Base-by-base conservation (phyloP, 2,329 filamentous ascomycete genomes). In the Diplodia sapinea region DNA sequence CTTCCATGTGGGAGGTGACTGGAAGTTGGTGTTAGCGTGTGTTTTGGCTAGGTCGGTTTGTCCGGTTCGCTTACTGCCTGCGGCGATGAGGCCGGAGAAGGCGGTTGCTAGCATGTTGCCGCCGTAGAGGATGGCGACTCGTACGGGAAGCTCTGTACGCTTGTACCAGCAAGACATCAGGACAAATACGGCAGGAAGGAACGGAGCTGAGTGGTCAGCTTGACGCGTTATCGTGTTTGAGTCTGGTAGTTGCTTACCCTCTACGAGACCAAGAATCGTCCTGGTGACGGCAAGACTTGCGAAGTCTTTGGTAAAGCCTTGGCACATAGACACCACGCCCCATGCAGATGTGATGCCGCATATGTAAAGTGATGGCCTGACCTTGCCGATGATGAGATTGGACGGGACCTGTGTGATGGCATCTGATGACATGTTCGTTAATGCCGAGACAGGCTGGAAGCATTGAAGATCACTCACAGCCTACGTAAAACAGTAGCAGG, bases 121-220 rank as follows among this genome's bases (percentile, higher is more conserved):
- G 3, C 82, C 82, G 72, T 85, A 86, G 65, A 87, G 81, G 52
- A 85, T 80, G n/a, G 81, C 80, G 70, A 82, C 84, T 5, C 85
- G 80, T 55, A 83, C 78, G 2, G 81, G 81, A 13, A 86, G 73
- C 69, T 86, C 84, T 29, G 81, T 80, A 56, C 82, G 82, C 2
- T 83, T 86, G 70, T 86, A 86, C 83, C 83, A 86, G 69, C 80
- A 82, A 8, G 79, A 82, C 11, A 85, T 77, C 67, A 82, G 82
- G 73, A 82, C 83, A n/a, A 85, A 73, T 8, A 81, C 79, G 7
- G 82, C 83, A 13, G 82, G 73, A 70, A 66, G 23, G 40, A 66
- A 66, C 3, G 59, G 59, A 2, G 59, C 59, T 63, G n/a, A 7
- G 9, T 20, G 20, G 8, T 36, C 8, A n/a, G 31, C 7, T 12